Conservation (phyloP, 2,329 filamentous ascomycete species). For the Cryphonectria naterciae region DNA sequence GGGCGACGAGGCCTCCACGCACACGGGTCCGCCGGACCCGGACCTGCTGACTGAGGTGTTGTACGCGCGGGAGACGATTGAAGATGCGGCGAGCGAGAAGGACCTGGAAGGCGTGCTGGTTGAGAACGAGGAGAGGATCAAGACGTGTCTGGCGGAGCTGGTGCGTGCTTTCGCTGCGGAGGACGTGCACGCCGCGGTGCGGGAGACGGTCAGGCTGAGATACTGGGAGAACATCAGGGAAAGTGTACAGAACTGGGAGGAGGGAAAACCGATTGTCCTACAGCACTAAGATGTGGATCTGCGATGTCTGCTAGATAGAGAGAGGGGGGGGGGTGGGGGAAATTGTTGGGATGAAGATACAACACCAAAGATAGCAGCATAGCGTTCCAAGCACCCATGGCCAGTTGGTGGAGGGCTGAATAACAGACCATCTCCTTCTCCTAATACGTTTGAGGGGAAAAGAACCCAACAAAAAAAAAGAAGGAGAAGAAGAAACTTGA, state of each 20-base stretch:
- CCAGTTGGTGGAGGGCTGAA: neutral
- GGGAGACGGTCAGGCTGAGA: slow-evolving; percentile 75
- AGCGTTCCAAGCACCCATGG: neutral
- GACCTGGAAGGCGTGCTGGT: slow-evolving; percentile 62
- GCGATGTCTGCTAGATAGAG: neutral
- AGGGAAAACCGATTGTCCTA: slow-evolving; percentile 64
- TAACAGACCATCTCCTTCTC: neutral
- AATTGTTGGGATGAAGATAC: neutral
- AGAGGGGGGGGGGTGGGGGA: too few relatives aligned
- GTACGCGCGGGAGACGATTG: slow-evolving; percentile 76
- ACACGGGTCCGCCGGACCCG: slow-evolving; percentile 59
- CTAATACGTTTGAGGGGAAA: too few relatives aligned
- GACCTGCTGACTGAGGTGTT: slow-evolving; percentile 78
- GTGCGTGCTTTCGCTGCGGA: slow-evolving; percentile 68
- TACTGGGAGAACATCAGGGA: slow-evolving; percentile 92
- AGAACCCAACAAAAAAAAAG: too few relatives aligned
- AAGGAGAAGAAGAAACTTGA: neutral
- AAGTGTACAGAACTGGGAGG: slow-evolving; percentile 82
- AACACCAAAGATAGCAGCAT: neutral
- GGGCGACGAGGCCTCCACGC: slow-evolving; percentile 73
- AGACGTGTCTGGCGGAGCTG: slow-evolving; percentile 63
- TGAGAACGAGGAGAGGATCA: slow-evolving; percentile 71
- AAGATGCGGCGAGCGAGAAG: slow-evolving; percentile 69
- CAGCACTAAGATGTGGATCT: slow-evolving; percentile 48
- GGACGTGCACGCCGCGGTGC: slow-evolving; percentile 67